phyloP scores from a whole-genome alignment of 2,329 filamentous ascomycete species.

The Ceratocystis cubensis region DNA sequence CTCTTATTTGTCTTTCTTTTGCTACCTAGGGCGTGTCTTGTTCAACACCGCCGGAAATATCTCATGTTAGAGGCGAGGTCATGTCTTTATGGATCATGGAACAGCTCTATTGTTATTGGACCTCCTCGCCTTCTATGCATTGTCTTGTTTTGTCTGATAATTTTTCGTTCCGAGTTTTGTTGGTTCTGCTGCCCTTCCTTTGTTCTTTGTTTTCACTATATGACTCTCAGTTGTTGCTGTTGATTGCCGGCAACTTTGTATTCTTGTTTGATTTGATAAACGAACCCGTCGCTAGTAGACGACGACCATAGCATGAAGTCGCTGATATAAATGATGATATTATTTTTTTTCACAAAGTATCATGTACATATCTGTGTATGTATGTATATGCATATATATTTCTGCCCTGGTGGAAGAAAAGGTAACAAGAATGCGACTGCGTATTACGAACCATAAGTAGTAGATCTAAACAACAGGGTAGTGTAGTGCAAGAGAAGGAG shows the following conservation, averaged over 20 bases:
- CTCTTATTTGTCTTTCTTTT: conserved; percentile 10
- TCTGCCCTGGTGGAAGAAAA: neutral
- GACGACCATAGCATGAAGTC: neutral
- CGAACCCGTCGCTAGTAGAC: neutral
- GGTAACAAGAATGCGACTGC: neutral
- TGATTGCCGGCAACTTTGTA: conserved; percentile 1
- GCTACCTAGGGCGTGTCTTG: conserved; percentile 10
- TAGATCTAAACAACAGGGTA: neutral
- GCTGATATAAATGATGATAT: neutral
- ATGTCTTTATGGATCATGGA: conserved; percentile 9
- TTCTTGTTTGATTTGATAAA: neutral
- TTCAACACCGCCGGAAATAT: conserved; percentile 3
- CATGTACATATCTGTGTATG: neutral
- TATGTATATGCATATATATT: neutral
- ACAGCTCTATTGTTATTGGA: conserved; percentile 3
- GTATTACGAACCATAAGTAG: neutral
- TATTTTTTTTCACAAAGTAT: neutral
- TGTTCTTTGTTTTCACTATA: conserved; percentile 19
- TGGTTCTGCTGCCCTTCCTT: conserved; percentile 1
- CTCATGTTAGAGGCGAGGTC: conserved; percentile 5
- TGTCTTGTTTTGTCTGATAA: conserved; percentile 3
- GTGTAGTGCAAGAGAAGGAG: neutral
- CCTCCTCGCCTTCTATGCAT: neutral
- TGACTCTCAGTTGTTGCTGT: conserved; percentile 15
- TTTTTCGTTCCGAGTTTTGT: neutral